These are phyloP conservation scores for Pichia rugopelliculosa DNA, from an alignment of 805 yeast species.

Conservation along the genomic window DNA sequence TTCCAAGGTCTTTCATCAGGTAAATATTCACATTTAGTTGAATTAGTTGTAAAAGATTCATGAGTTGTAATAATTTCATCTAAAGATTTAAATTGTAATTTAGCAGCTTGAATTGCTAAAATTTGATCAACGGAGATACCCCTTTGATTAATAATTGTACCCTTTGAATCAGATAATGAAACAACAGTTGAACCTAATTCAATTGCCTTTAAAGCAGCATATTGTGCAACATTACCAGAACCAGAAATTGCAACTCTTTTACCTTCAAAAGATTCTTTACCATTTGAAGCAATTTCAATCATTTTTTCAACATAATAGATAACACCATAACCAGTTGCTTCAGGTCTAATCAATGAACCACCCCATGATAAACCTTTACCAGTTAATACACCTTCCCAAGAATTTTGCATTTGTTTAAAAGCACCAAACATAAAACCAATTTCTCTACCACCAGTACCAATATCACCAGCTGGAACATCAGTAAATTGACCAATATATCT, in stretches of 20 bases:
- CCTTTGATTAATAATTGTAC: slow-evolving; percentile 66
- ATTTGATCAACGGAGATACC: slow-evolving; percentile 86
- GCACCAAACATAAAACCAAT: slow-evolving; percentile 95
- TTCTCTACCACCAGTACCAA: slow-evolving; percentile 97
- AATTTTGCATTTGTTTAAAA: slow-evolving; percentile 83
- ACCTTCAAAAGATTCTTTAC: slow-evolving; percentile 85
- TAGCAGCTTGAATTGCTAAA: slow-evolving; percentile 66
- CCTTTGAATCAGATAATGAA: slow-evolving; percentile 92
- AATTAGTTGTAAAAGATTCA: slow-evolving; percentile 39
- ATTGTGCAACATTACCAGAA: slow-evolving; percentile 98
- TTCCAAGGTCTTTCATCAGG: slow-evolving; percentile 97
- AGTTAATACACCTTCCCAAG: slow-evolving; percentile 95
- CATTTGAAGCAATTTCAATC: slow-evolving; percentile 87
- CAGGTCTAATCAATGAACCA: slow-evolving; percentile 98
- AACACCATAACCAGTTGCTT: slow-evolving; percentile 98
- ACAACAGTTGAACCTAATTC: slow-evolving; percentile 96
- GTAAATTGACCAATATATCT: slow-evolving; percentile 96
- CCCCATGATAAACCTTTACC: slow-evolving; percentile 99
- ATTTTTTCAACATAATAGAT: slow-evolving; percentile 96
- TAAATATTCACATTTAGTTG: slow-evolving; percentile 65
- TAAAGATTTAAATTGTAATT: slow-evolving; percentile 69
- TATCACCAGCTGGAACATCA: slow-evolving; percentile 99
- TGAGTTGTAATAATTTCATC: slow-evolving; percentile 55
- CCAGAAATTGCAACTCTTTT: slow-evolving; percentile 96
- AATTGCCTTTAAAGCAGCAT: slow-evolving; percentile 94